These are phyloP conservation scores for Penicillium hesseltinei DNA, from an alignment of 2,329 filamentous ascomycete species.

Conservation along the genomic window DNA sequence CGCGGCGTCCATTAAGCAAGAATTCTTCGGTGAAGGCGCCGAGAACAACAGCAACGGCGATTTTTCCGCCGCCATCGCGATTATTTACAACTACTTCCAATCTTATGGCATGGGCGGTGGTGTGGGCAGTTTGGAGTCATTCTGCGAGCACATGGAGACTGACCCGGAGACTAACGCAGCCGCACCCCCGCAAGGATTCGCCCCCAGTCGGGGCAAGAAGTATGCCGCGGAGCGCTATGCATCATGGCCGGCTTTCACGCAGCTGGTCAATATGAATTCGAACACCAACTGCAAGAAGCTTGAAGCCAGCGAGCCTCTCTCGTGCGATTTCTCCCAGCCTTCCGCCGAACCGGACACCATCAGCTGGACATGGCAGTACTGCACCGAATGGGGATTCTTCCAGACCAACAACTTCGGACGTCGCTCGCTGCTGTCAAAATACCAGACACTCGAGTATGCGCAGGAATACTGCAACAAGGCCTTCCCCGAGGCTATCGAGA, in stretches of 20 bases:
- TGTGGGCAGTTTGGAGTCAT: conserved; percentile 33
- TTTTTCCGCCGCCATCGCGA: conserved; percentile 47
- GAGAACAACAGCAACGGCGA: conserved; percentile 48
- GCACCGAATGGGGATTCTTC: conserved; percentile 54
- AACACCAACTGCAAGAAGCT: conserved; percentile 43
- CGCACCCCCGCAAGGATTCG: conserved; percentile 44
- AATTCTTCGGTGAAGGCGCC: conserved; percentile 50
- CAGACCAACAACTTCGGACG: conserved; percentile 50
- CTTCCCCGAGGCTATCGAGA: conserved; percentile 45
- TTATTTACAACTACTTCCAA: conserved; percentile 47
- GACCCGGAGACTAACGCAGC: conserved; percentile 38
- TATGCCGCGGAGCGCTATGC: conserved; percentile 46
- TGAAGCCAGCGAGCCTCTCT: conserved; percentile 19
- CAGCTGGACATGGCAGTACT: conserved; percentile 54
- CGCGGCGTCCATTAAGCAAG: conserved; percentile 43
- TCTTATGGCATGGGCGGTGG: conserved; percentile 43
- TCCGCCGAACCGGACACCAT: conserved; percentile 40
- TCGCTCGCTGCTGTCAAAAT: conserved; percentile 49
- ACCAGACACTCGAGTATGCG: conserved; percentile 46
- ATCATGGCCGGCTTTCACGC: conserved; percentile 38
- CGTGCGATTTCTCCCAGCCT: conserved; percentile 41
- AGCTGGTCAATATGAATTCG: conserved; percentile 40
- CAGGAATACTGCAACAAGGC: conserved; percentile 49
- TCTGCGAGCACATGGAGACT: conserved; percentile 50
- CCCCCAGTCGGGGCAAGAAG: conserved; percentile 40